Evolutionary conservation across 2,329 filamentous ascomycete genomes (phyloP).

Genomic region (Alternaria postmessia): DNA sequence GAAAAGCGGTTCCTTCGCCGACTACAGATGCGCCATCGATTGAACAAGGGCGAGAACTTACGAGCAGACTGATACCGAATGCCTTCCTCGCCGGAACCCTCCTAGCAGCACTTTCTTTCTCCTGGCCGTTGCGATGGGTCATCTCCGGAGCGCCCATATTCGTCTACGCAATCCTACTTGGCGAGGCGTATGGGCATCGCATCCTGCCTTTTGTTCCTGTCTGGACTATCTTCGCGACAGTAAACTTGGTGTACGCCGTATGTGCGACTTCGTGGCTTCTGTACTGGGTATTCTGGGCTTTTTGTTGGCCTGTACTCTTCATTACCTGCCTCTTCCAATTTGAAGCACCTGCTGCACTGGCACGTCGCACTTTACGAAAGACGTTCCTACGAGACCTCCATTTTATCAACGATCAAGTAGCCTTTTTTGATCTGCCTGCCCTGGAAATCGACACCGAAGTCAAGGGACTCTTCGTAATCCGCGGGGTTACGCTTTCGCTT

Average conservation of each 20-base stretch:
- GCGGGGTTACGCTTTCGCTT: conserved; percentile 62
- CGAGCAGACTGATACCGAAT: conserved; percentile 22
- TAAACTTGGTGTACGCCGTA: conserved; percentile 59
- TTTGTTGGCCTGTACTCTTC: conserved; percentile 55
- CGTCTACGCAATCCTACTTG: conserved; percentile 47
- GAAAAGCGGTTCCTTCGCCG: conserved; percentile 22
- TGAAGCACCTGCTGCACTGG: conserved; percentile 47
- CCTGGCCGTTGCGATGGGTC: conserved; percentile 48
- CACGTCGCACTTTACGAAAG: conserved; percentile 47
- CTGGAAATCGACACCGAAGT: conserved; percentile 64
- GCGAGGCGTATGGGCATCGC: conserved; percentile 48
- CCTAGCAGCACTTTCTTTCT: conserved; percentile 16
- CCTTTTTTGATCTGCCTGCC: conserved; percentile 59
- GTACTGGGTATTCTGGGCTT: conserved; percentile 53
- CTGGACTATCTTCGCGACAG: conserved; percentile 57
- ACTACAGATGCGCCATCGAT: conserved; percentile 10
- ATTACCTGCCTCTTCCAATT: conserved; percentile 60
- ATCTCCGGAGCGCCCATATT: conserved; percentile 54
- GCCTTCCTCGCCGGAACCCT: conserved; percentile 22
- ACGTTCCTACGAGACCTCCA: conserved; percentile 55
- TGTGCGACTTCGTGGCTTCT: conserved; percentile 63
- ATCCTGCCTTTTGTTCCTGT: conserved; percentile 56
- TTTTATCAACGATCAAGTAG: conserved; percentile 62
- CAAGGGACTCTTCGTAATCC: conserved; percentile 61
- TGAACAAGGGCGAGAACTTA: conserved; percentile 22